Evolutionary conservation across 345 rosid genomes (phyloP), one percentile per base, ranked within the genome.

Genomic region (Moringa oleifera): DNA sequence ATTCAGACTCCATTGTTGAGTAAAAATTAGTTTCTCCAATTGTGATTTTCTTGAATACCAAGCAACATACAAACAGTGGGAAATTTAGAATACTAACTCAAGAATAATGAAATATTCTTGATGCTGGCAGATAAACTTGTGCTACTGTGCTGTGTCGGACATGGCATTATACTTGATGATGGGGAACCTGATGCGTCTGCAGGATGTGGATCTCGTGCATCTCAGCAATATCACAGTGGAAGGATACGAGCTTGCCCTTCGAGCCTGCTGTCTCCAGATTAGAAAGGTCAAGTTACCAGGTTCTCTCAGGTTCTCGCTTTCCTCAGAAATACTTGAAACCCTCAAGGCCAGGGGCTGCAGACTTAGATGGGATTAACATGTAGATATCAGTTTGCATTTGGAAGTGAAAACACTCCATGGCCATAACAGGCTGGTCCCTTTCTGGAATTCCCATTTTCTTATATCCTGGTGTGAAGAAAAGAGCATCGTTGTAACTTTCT

Each of bases 231-330:
- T 81, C 68, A 81, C 90, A 0, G 82, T 79, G 20, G 87, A 84
- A 76, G 97, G 97, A 57, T 79, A 73, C 20, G 98, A 89, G 79
- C 85, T 89, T 24, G 90, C 93, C 1, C 77, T 89, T 17, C 68
- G 85, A 76, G 81, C 83, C 7, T 80, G 87, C 59, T 87, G 85
- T 71, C 64, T 55, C 41, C 74, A 90, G 75, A 78, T 93, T 36
- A 87, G 90, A 76, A 93, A 87, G 85, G 86, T 93, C 58, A 93
- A 93, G 81, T 71, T 93, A 71, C 82, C 69, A 6, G 84, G 83
- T 62, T 63, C 83, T 55, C 77, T 90, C 28, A 79, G 87, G 60
- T 83, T 80, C 82, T 58, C 73, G 61, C 91, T 93, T 55, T 90
- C 98, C 28, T 76, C 82, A 0, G 89, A 93, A 53, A 67, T 88